These are phyloP conservation scores for Ophiostoma australiae DNA, from an alignment of 2,329 filamentous ascomycete species.

Conservation along the genomic window DNA sequence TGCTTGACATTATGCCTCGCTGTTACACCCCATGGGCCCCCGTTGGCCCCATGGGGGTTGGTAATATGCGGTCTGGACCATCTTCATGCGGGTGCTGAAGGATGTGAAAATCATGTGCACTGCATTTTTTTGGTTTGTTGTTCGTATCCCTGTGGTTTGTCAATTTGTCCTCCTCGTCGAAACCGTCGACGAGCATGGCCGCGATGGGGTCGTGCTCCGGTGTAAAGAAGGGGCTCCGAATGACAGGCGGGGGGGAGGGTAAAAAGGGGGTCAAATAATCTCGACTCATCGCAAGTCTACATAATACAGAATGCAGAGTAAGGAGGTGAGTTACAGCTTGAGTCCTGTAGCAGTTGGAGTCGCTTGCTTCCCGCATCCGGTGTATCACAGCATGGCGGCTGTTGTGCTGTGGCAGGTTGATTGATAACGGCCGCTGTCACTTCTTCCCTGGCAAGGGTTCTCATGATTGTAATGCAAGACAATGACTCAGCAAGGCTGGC, in stretches of 20 bases:
- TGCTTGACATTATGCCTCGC: conserved; percentile 54
- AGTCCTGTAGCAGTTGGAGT: not conserved
- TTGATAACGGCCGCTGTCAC: not conserved
- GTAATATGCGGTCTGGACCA: conserved; percentile 52
- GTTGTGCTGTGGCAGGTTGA: not conserved
- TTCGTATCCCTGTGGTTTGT: conserved; percentile 24
- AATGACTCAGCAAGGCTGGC: not conserved
- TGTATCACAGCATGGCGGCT: not conserved
- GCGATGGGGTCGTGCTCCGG: conserved; percentile 49
- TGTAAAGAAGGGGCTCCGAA: conserved; percentile 46
- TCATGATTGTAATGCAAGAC: not conserved
- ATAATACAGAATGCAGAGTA: too few relatives aligned
- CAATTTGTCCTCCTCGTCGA: conserved; percentile 26
- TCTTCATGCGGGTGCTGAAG: conserved; percentile 49
- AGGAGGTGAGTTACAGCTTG: not conserved
- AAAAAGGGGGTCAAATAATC: not conserved
- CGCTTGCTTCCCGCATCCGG: not conserved
- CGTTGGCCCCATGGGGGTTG: conserved; percentile 59
- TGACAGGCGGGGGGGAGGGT: not conserved
- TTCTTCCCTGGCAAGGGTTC: not conserved
- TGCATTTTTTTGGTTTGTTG: not conserved
- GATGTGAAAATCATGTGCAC: conserved; percentile 53
- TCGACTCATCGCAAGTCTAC: not conserved
- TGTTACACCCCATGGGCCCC: not conserved
- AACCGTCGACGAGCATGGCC: conserved; percentile 39